Evolutionary conservation across 2,329 filamentous ascomycete genomes (phyloP), one percentile per base, ranked within the genome.

Genomic region (Colletotrichum karsti): DNA sequence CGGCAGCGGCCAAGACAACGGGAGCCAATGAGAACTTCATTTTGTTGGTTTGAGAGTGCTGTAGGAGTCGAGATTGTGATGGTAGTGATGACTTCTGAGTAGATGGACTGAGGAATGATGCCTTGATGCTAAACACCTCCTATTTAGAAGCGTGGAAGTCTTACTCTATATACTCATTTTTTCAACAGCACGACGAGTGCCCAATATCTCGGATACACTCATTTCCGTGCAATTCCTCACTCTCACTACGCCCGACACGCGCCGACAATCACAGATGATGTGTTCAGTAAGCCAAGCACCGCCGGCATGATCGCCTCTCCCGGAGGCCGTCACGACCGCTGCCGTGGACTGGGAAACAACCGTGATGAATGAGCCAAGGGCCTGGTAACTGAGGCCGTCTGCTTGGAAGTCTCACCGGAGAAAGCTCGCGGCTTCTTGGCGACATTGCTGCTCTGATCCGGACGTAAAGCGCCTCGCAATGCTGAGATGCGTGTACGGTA

Each of bases 321-420:
- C 33, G 24, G 15, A 7, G 26, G 28, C 26, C 18, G 46, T 18
- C 15, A 22, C 35, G 28, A 41, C 41, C 50, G 20, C 33, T 50
- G 22, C 57, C 53, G 51, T 39, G 41, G 4, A 18, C 50, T 41
- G 22, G 18, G 33, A 33, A 28, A 48, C 13, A 13, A 18, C 37
- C 30, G 53, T 54, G 60, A 68, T 44, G 65, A 68, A 68, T 64
- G 53, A 46, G 61, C 53, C 60, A 65, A 68, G 63, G 2, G 7
- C 50, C 44, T 20, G 41, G 53, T 39, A 10, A 65, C 48, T 64
- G 33, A 59, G 28, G 8, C 9, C 15, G 26, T 42, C 7, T 53
- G 64, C 28, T 57, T 42, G 22, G 6, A 30, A 59, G 37, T 53
- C 24, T 60, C 35, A 9, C 5, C 53, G 30, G 50, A 28, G 33